Evolutionary conservation across 163 green algal genomes (phyloP).

Genomic region (Scenedesmus sp.): DNA sequence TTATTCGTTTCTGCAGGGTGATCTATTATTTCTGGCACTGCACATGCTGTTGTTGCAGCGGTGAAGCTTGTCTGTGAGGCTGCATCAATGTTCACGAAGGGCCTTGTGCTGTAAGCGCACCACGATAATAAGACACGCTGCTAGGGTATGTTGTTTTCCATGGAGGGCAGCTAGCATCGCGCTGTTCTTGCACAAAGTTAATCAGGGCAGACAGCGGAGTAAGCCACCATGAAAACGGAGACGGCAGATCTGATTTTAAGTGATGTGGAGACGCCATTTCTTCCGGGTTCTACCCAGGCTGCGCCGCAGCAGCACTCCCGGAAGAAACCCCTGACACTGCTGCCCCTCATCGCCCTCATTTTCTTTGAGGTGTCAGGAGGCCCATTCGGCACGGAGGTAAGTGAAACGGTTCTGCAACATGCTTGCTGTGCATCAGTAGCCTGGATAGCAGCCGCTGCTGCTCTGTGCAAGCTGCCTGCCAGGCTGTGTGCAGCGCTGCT

Average conservation of each 20-base stretch:
- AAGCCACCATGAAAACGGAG: background rate
- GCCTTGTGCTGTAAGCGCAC: background rate
- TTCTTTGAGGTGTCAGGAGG: conserved; percentile 98
- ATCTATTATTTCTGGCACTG: background rate
- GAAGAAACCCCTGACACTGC: conserved; percentile 80
- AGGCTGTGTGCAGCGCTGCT: background rate
- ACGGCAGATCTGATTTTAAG: background rate
- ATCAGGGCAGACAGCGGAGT: background rate
- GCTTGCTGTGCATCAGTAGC: background rate
- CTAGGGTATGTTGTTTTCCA: background rate
- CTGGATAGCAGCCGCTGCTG: background rate
- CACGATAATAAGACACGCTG: background rate
- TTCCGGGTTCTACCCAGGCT: background rate
- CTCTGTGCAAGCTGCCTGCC: background rate
- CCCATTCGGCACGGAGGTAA: conserved; percentile 94
- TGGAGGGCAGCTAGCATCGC: conserved; percentile 18
- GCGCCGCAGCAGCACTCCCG: conserved; percentile 15
- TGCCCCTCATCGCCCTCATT: conserved; percentile 94
- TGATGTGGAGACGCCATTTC: background rate
- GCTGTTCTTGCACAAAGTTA: background rate
- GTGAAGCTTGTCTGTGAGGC: background rate
- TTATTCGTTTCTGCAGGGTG: background rate
- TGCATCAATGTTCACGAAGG: background rate
- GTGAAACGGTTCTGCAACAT: background rate
- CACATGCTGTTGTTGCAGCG: background rate